A percentile compares a stretch with the other conserved stretches of the same genome.
Evolutionary conservation across 2,329 filamentous ascomycete genomes (phyloP).

Genomic region (Neobulgaria alba): DNA sequence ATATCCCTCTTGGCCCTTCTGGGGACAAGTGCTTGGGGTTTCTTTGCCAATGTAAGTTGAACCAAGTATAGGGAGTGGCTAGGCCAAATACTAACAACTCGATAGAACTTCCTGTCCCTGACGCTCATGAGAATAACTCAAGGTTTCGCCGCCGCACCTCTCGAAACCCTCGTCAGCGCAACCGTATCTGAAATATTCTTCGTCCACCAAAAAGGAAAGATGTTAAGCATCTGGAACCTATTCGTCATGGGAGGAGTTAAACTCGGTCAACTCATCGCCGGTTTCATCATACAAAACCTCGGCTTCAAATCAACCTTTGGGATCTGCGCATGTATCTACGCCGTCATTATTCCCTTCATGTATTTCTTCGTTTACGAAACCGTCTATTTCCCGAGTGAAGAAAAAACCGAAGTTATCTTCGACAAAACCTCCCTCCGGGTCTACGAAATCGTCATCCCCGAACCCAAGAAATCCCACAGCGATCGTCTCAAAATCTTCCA

Average conservation of each 20-base stretch:
- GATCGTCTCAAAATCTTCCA: constrained; percentile 32
- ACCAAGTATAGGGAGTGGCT: background rate
- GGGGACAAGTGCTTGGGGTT: constrained; percentile 33
- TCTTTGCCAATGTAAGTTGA: constrained; percentile 27
- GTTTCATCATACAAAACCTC: constrained; percentile 31
- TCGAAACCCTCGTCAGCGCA: constrained; percentile 29
- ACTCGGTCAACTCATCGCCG: constrained; percentile 22
- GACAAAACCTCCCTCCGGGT: constrained; percentile 20
- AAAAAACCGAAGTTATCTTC: constrained; percentile 16
- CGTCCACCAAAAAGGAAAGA: constrained; percentile 35
- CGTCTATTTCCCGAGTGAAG: constrained; percentile 25
- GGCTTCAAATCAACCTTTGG: constrained; percentile 35
- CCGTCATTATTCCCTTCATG: constrained; percentile 14
- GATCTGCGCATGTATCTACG: constrained; percentile 30
- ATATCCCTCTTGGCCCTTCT: constrained; percentile 29
- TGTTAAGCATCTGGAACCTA: constrained; percentile 23
- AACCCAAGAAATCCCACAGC: constrained; percentile 27
- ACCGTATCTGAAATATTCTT: constrained; percentile 38
- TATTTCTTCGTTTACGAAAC: constrained; percentile 19
- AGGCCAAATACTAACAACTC: background rate
- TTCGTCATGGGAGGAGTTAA: constrained; percentile 25
- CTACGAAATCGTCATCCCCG: constrained; percentile 21
- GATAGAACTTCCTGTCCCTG: constrained; percentile 30
- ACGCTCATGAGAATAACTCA: constrained; percentile 28
- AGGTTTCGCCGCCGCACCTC: constrained; percentile 23